Conservation (phyloP, 2,329 filamentous ascomycete genomes). For the Alternaria sp. region DNA sequence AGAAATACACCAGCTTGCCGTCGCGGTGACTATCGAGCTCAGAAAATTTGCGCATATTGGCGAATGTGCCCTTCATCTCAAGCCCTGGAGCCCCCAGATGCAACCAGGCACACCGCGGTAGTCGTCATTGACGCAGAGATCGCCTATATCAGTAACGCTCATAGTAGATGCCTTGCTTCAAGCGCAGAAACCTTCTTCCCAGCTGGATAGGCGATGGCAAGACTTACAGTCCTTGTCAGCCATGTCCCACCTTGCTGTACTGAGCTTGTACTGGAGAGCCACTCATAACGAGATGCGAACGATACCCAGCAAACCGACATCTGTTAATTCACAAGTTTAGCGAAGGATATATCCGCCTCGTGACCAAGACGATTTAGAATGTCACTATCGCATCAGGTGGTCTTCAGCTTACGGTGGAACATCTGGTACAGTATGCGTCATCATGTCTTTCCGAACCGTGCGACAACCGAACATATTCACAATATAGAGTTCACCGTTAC, state of each 20-base stretch:
- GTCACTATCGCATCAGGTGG: background rate
- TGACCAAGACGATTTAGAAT: background rate
- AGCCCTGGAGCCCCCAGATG: background rate
- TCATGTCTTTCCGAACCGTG: background rate
- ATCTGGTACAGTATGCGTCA: background rate
- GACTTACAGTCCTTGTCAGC: background rate
- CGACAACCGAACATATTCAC: background rate
- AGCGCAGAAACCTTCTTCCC: background rate
- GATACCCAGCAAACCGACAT: rapidly evolving
- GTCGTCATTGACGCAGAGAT: rapidly evolving
- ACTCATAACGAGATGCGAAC: background rate
- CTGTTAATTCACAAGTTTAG: background rate
- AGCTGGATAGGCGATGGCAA: rapidly evolving
- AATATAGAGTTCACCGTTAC: background rate
- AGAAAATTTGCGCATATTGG: background rate
- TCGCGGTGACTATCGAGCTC: background rate
- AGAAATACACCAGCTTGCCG: background rate
- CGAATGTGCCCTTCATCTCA: background rate
- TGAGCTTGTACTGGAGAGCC: rapidly evolving
- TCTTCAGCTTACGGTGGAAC: background rate
- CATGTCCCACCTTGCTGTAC: background rate
- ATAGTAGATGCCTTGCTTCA: background rate
- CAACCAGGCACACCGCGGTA: background rate
- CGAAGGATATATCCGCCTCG: rapidly evolving
- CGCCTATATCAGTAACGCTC: background rate